A percentile compares a stretch with the other conserved stretches of the same genome.
Conservation (phyloP, 495 filamentous ascomycete genomes). For the Xanthoparmelia taractica region DNA sequence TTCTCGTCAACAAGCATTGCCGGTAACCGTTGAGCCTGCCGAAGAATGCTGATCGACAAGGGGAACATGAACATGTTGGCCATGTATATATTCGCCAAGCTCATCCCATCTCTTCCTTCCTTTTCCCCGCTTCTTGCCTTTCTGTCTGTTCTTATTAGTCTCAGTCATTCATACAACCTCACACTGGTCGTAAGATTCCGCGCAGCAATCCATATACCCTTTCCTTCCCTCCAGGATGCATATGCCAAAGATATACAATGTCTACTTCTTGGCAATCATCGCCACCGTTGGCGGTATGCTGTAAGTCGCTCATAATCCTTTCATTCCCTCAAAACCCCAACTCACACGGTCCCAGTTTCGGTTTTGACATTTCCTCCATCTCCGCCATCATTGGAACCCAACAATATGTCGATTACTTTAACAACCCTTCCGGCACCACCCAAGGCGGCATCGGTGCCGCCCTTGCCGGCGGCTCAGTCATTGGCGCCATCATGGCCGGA, state of each 20-base stretch:
- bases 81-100: too few species aligned
- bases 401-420: constrained; percentile 61
- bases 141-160: not conserved
- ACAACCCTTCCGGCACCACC: constrained; percentile 52
- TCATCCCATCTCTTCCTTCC: not conserved
- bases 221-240: constrained; percentile 23
- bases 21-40: not conserved
- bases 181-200: too few species aligned
- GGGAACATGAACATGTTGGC: not conserved
- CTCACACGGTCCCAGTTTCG: constrained; percentile 35
- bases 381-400: constrained; percentile 62
- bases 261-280: constrained; percentile 55
- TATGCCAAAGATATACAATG: constrained; percentile 51
- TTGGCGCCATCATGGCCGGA: constrained; percentile 56
- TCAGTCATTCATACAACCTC: not conserved
- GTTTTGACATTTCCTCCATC: constrained; percentile 65
- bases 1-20: too few species aligned
- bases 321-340: not conserved
- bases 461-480: constrained; percentile 59
- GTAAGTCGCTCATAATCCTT: constrained; percentile 25
- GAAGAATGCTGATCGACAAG: not conserved
- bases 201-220: not conserved
- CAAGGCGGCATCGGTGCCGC: constrained; percentile 61
- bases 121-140: not conserved
- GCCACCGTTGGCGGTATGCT: constrained; percentile 55